A percentile compares a stretch with the other conserved stretches of the same genome.
These are phyloP conservation scores for Irpex lacteus DNA, from an alignment of 1,284 basidiomycete genomes.

Conservation along the genomic window DNA sequence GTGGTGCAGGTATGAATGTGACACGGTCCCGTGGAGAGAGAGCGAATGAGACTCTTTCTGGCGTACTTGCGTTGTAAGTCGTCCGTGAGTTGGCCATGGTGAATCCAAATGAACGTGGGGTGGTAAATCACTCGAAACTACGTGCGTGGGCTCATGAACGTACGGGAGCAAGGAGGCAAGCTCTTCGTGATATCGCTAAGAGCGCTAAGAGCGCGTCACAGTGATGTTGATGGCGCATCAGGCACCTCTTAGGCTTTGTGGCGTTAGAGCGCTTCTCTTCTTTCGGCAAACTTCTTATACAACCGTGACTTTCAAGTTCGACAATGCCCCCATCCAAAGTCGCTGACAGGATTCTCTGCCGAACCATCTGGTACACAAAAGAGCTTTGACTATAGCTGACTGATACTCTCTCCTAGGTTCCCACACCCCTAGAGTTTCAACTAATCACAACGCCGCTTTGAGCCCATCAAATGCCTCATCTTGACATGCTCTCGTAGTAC, in stretches of 20 bases:
- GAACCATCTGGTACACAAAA: too few relatives aligned
- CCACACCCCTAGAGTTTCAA: too few relatives aligned
- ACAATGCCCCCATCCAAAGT: too few relatives aligned
- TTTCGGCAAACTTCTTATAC: neutral
- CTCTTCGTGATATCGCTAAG: neutral
- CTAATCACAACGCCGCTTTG: too few relatives aligned
- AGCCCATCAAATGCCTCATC: too few relatives aligned
- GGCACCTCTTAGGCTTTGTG: neutral
- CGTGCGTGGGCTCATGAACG: neutral
- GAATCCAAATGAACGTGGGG: neutral
- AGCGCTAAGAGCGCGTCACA: neutral
- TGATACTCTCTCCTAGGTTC: too few relatives aligned
- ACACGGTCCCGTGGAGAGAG: conserved; percentile 12
- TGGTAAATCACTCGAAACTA: neutral
- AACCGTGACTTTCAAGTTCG: neutral
- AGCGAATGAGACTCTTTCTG: conserved; percentile 17
- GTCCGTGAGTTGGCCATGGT: conserved; percentile 15
- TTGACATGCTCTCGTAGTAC: too few relatives aligned
- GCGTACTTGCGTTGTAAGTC: conserved; percentile 16
- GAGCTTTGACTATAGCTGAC: too few relatives aligned
- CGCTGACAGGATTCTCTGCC: too few relatives aligned
- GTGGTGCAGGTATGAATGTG: conserved; percentile 14
- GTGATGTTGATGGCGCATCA: neutral
- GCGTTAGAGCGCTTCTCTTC: neutral
- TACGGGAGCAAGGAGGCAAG: neutral